Base-by-base conservation (phyloP, 2,329 filamentous ascomycete genomes). In the Ceratocystis destructans region DNA sequence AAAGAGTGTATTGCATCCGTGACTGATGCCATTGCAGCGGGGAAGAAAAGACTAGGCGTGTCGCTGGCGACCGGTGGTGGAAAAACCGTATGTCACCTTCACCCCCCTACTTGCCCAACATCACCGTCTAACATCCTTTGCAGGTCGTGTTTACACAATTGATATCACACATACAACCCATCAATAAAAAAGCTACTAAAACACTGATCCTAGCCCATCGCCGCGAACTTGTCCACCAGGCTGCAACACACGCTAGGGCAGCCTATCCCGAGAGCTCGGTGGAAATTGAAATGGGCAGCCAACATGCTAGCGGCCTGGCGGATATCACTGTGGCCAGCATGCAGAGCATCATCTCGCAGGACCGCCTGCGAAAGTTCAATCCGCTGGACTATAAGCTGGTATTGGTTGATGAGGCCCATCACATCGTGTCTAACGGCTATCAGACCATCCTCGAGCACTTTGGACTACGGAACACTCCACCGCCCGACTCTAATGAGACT, bases 91-190 rank as follows among this genome's bases (percentile, higher is more conserved):
- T 68, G 53, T n/a, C 20, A 25, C 20, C 50, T 10, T 31, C 50
- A 25, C 0, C 12, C 46, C 17, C 17, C 22, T n/a, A 5, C 20
- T 20, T 55, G 8, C 12, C 50, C 50, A 15, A 20, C 5, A 15
- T 28, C 12, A 62, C 57, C 68, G 62, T 53, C 50, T 25, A 53
- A 55, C 50, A 6, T 31, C 25, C 28, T 6, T 46, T 25, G 17
- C 70, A 90, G 88, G 87, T 99, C 73, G 92, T 99, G 71, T 99
- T 99, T 77, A 97, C 93, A 12, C 91, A 96, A 73, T 82, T 99
- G 59, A 96, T 99, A 69, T 85, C 89, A 71, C 87, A 89, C 67
- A 80, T 97, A 63, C 75, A 79, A 64, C 76, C 86, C 5, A 79
- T 78, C 10, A 77, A 79, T 64, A 74, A 80, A 37, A 73, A 77